Base-by-base conservation (phyloP, 257 asterid genomes). In the Ilex asprella region DNA sequence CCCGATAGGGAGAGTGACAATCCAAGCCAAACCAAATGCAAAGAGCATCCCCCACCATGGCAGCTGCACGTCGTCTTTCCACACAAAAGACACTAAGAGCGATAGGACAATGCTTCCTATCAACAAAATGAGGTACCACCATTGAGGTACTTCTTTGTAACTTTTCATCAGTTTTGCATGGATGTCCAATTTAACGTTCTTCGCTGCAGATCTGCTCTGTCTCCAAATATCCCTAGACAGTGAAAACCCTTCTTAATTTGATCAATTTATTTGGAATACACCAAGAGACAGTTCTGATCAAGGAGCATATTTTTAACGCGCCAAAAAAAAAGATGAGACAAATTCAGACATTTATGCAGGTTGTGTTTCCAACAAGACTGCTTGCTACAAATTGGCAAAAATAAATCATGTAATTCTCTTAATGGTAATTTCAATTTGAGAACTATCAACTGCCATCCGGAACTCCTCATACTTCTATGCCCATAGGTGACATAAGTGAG, bases 1-100 rank as follows among this genome's bases (percentile, higher is more conserved):
- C 58, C 96, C 98, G 0, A 91, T 86, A 2, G 98, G 98, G 62
- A 91, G 96, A 0, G 96, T 88, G 43, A 91, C 94, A 10, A 91
- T 56, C 83, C 82, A 91, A 65, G 98, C 96, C 60, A 91, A 71
- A 32, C 63, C 91, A 39, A 91, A 91, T 0, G 96, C 98, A 50
- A 91, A 82, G 66, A 91, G 76, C 84, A 91, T 47, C 32, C 94
- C 98, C 98, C 98, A 91, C 98, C 98, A 91, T 0, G 88, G 94
- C 27, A 91, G 76, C 84, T 91, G 98, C 60, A 91, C 87, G 46
- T 84, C 91, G 16, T 62, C 80, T 71, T 88, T 78, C 98, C 98
- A 91, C 30, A 88, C 75, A 29, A 91, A 86, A 32, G 84, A 73
- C 87, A 86, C 78, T 78, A 91, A 7, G 3, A 91, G 68, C 49